A percentile compares a stretch with the other conserved stretches of the same genome.
These are phyloP conservation scores for Triticum timopheevii DNA, from an alignment of 176 grass and related monocot genomes.

Conservation along the genomic window DNA sequence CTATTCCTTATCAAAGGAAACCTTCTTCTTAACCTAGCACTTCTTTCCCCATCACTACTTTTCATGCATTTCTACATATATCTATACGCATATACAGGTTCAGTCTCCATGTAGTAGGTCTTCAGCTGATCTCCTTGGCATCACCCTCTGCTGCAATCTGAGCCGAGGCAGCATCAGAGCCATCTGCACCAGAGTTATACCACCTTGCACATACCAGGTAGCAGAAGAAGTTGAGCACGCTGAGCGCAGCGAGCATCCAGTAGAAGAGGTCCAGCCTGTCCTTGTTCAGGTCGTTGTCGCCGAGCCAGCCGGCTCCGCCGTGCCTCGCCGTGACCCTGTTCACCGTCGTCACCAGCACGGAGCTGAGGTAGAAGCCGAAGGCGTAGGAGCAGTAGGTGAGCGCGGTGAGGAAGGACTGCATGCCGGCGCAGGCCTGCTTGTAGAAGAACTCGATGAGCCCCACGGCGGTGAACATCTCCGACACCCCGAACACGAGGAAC, in stretches of 20 bases:
- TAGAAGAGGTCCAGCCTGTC: slow-evolving; percentile 92
- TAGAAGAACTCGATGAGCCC: slow-evolving; percentile 99
- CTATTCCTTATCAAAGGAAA: slow-evolving; percentile 8
- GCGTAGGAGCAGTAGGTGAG: slow-evolving; percentile 98
- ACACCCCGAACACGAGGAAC: slow-evolving; percentile 88
- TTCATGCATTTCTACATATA: slow-evolving; percentile 27
- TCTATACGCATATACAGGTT: slow-evolving; percentile 42
- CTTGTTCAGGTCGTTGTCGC: slow-evolving; percentile 78
- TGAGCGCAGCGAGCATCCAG: slow-evolving; percentile 78
- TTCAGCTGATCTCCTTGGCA: slow-evolving; percentile 52
- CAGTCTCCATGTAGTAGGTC: not conserved
- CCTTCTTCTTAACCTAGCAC: slow-evolving; percentile 8
- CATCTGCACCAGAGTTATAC: slow-evolving; percentile 39
- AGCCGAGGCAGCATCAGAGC: slow-evolving; percentile 33
- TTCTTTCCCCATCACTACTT: not conserved
- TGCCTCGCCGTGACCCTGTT: slow-evolving; percentile 76
- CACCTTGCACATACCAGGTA: slow-evolving; percentile 80
- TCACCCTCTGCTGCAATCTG: slow-evolving; percentile 39
- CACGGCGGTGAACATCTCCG: slow-evolving; percentile 98
- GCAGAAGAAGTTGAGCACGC: slow-evolving; percentile 81
- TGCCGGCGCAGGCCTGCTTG: slow-evolving; percentile 76
- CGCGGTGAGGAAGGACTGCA: slow-evolving; percentile 95
- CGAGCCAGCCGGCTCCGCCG: slow-evolving; percentile 56
- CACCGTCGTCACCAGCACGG: slow-evolving; percentile 73
- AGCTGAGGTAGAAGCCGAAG: slow-evolving; percentile 97